These are phyloP conservation scores for Phragmites australis DNA, from an alignment of 176 grass and related monocot genomes.

Conservation along the genomic window DNA sequence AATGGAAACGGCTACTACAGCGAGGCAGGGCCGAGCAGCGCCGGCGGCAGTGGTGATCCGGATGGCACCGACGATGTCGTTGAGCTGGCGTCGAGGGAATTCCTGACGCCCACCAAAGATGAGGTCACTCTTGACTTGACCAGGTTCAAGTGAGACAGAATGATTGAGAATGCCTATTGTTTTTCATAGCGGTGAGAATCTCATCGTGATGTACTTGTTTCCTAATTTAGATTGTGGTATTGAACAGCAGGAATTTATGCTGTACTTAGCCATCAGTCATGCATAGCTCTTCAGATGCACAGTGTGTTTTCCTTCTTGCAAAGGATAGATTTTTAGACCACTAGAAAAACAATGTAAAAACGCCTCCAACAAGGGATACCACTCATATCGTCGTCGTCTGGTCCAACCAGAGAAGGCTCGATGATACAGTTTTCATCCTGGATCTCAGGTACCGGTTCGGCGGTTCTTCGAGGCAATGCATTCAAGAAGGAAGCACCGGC, in stretches of 20 bases:
- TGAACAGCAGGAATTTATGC: neutral
- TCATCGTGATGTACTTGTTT: neutral
- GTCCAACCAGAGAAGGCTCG: no score
- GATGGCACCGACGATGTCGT: neutral
- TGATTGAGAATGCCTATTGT: neutral
- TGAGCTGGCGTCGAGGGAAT: conserved; percentile 36
- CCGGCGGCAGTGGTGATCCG: neutral
- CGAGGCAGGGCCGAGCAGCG: neutral
- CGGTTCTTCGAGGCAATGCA: no score
- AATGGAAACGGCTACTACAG: neutral
- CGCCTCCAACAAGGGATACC: no score
- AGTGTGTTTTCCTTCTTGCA: no score
- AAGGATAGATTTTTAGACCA: no score
- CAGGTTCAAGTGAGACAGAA: conserved; percentile 3
- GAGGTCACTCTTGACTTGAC: conserved; percentile 11
- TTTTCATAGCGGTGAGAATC: neutral
- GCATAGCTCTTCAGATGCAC: neutral
- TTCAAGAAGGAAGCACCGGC: no score
- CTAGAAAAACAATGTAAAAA: no score
- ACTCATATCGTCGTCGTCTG: no score
- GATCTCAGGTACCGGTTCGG: no score
- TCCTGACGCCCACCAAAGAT: conserved; percentile 3
- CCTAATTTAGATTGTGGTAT: neutral
- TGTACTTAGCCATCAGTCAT: neutral
- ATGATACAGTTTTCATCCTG: no score